Conservation (phyloP, 352 stramenopile genomes). For the Pythium monospermum region DNA sequence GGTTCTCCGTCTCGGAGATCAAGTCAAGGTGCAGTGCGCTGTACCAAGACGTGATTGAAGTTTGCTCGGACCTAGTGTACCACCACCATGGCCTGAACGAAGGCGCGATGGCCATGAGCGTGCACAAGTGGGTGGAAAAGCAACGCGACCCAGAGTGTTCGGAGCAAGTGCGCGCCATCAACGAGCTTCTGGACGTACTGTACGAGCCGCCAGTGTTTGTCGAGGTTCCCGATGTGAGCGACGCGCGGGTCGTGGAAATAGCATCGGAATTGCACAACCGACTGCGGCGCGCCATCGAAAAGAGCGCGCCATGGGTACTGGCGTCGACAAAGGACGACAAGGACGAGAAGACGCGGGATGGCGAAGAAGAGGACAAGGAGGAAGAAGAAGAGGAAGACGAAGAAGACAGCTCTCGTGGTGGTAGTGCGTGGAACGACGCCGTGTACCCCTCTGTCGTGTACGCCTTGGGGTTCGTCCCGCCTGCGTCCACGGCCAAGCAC, state of each 20-base stretch:
- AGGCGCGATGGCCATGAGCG: slow-evolving; percentile 83
- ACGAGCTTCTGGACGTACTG: slow-evolving; percentile 61
- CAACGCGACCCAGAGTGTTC: slow-evolving; percentile 61
- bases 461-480: slow-evolving; percentile 56
- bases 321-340: slow-evolving; percentile 20
- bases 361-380: slow-evolving; percentile 8
- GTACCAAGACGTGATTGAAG: slow-evolving; percentile 82
- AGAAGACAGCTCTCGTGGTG: slow-evolving; percentile 6
- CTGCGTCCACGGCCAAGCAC: slow-evolving; percentile 29
- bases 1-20: slow-evolving; percentile 60
- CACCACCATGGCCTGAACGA: slow-evolving; percentile 61
- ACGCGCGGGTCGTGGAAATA: slow-evolving; percentile 42
- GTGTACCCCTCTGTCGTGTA: slow-evolving; percentile 73
- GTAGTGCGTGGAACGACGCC: slow-evolving; percentile 38
- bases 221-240: slow-evolving; percentile 52
- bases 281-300: slow-evolving; percentile 36
- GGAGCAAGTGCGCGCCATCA: slow-evolving; percentile 67
- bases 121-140: slow-evolving; percentile 83
- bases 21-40: slow-evolving; percentile 69
- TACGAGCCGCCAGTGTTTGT: slow-evolving; percentile 64
- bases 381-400: slow-evolving; percentile 7
- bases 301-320: slow-evolving; percentile 67
- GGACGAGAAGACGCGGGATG: slow-evolving; percentile 9
- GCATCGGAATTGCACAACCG: slow-evolving; percentile 36
- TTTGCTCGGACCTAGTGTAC: slow-evolving; percentile 85